Percentiles rank a stretch among this genome's conserved stretches.
Conservation (phyloP, 768 basidiomycete species). For the Boletus insuetus region DNA sequence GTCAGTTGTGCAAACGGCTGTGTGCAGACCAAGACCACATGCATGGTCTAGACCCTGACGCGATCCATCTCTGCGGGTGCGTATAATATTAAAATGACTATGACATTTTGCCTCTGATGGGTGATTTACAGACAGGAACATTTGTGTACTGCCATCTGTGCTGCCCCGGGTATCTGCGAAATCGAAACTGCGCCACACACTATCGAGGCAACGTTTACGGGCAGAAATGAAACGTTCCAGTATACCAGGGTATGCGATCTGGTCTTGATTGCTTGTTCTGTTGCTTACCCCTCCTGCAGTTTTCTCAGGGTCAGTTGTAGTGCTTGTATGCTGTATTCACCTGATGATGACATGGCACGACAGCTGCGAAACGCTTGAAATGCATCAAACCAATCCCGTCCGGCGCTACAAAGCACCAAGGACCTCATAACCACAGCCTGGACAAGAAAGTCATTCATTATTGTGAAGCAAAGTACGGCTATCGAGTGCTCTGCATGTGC, state of each 20-base stretch:
- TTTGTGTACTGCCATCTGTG: conserved; percentile 42
- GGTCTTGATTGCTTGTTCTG: neutral
- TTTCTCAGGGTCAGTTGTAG: conserved; percentile 45
- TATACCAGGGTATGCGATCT: conserved; percentile 52
- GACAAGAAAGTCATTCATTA: conserved; percentile 49
- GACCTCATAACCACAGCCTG: too few species aligned
- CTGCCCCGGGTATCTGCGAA: conserved; percentile 49
- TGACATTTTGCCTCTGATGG: neutral
- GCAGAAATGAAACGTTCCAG: conserved; percentile 57
- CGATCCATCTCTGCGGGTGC: conserved; percentile 59
- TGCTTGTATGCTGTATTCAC: too few species aligned
- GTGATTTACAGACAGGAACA: conserved; percentile 46
- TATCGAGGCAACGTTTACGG: conserved; percentile 60
- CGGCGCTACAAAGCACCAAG: conserved; percentile 44
- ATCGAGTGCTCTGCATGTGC: neutral
- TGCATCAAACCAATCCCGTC: too few species aligned
- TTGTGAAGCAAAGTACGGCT: conserved; percentile 46
- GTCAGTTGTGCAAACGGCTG: conserved; percentile 54
- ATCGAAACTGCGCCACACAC: conserved; percentile 59
- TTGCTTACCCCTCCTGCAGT: conserved; percentile 31
- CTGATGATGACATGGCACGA: too few species aligned
- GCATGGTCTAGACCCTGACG: conserved; percentile 42
- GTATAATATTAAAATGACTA: neutral
- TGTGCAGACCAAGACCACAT: conserved; percentile 50
- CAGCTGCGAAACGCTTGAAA: conserved; percentile 40